Conservation (phyloP, 495 filamentous ascomycete genomes). For the Xylaria grammica region DNA sequence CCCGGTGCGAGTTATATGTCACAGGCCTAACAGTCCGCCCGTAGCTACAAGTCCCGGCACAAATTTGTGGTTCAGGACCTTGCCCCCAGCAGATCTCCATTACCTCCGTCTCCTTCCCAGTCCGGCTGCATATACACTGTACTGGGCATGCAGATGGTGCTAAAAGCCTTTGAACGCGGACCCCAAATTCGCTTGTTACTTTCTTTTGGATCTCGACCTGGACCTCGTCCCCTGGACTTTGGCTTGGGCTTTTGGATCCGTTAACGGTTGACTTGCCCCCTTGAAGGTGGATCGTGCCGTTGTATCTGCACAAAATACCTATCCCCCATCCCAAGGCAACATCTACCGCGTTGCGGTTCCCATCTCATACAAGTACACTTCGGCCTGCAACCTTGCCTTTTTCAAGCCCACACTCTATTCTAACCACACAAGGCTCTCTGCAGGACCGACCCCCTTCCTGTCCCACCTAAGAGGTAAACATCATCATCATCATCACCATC, state of each 20-base stretch:
- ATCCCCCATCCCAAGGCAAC: conserved; percentile 49
- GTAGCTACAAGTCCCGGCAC: conserved; percentile 38
- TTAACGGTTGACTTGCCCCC: conserved; percentile 49
- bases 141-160: conserved; percentile 48
- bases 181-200: conserved; percentile 44
- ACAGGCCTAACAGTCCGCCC: conserved; percentile 23
- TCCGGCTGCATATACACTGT: conserved; percentile 55
- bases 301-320: conserved; percentile 56
- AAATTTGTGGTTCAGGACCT: conserved; percentile 39
- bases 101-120: conserved; percentile 59
- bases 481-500: conserved; percentile 13
- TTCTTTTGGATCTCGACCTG: conserved; percentile 47
- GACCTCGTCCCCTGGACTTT: conserved; percentile 43
- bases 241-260: conserved; percentile 29
- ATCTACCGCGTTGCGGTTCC: conserved; percentile 46
- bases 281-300: conserved; percentile 51
- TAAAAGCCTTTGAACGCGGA: conserved; percentile 42
- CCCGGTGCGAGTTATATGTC: conserved; percentile 27
- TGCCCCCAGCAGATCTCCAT: conserved; percentile 51
- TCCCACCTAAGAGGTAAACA: conserved; percentile 21
- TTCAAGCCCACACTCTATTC: conserved; percentile 45
- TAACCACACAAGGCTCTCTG: conserved; percentile 43
- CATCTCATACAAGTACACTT: conserved; percentile 57
- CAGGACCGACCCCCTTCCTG: conserved; percentile 31
- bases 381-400: conserved; percentile 50